phyloP scores from a whole-genome alignment of 257 asterid genomes.

The Verbena officinalis region DNA sequence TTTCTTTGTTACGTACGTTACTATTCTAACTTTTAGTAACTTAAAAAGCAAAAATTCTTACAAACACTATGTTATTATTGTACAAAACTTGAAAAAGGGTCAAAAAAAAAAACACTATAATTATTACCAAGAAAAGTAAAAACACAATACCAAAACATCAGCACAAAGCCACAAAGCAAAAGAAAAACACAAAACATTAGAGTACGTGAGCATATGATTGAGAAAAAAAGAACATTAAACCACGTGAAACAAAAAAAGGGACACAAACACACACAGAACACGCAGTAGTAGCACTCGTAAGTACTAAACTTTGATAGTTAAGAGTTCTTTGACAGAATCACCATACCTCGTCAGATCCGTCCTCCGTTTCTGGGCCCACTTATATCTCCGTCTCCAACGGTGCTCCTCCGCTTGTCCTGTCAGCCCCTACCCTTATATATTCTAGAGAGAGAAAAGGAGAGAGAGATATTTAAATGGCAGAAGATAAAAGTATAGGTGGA shows the following conservation, averaged over 20 bases:
- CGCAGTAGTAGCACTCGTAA: not conserved
- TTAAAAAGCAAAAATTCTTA: too few species aligned
- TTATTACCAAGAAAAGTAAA: not conserved
- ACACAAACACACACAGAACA: not conserved
- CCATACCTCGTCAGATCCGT: constrained; percentile 54
- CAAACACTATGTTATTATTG: too few species aligned
- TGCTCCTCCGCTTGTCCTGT: constrained; percentile 13
- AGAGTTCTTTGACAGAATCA: constrained; percentile 30
- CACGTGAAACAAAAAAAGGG: too few species aligned
- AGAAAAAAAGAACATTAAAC: too few species aligned
- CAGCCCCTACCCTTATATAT: constrained; percentile 6
- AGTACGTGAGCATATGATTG: not conserved
- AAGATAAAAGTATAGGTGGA: constrained; percentile 5
- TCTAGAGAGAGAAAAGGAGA: constrained; percentile 3
- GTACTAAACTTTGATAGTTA: constrained; percentile 8
- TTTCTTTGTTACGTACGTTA: too few species aligned
- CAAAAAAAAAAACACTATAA: too few species aligned
- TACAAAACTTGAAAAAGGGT: too few species aligned
- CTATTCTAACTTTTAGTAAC: too few species aligned
- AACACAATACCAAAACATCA: not conserved
- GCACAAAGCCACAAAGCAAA: not conserved
- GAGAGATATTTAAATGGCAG: not conserved
- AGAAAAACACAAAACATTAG: not conserved
- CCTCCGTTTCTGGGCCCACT: constrained; percentile 37
- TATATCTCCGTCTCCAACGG: constrained; percentile 20